Evolutionary conservation across 2,329 filamentous ascomycete species (phyloP), one percentile per base, ranked within the genome.

Genomic region (Penicillium sp.): DNA sequence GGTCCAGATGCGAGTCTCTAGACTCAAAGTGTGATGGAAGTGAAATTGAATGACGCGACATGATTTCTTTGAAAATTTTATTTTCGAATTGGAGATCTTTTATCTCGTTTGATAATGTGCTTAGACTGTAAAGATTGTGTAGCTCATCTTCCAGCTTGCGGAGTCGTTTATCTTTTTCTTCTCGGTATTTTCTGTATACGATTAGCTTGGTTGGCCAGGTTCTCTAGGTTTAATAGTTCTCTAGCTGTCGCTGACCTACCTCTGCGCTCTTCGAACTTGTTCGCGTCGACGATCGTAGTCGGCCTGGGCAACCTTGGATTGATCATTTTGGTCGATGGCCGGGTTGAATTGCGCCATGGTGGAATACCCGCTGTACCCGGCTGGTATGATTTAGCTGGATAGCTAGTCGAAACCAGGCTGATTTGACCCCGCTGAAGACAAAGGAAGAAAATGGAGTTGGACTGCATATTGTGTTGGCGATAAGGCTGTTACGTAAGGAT

Each of bases 211-310:
- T n/a, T n/a, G n/a, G n/a, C n/a, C n/a, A n/a, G n/a, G n/a, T n/a
- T 37, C 9, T 37, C 9, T 1, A 14, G 5, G 10, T 28, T 28
- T 10, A 28, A 10, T 28, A 28, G 5, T 28, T 28, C 24, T 28
- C 24, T 3, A 3, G 3, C 3, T 16, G 47, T 39, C 36, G 18
- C 5, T 47, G 10, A 23, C 39, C 18, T 16, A 47, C 26, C 24
- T 48, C 42, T 51, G 52, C 16, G 43, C 29, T 14, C 28, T 36
- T 29, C 55, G 28, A 1, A 58, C 46, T 24, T 53, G 48, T n/a
- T 56, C 43, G 2, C 37, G 43, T 5, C 24, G 52, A 28, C 51
- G 44, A 23, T 13, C 40, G 19, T 43, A 55, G 4, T 19, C 37
- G 26, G 31, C 7, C 29, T 48, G 26, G 2, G 26, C n/a, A n/a